These are phyloP conservation scores for Cyberlindnera americana DNA, from an alignment of 805 yeast genomes.

Conservation along the genomic window DNA sequence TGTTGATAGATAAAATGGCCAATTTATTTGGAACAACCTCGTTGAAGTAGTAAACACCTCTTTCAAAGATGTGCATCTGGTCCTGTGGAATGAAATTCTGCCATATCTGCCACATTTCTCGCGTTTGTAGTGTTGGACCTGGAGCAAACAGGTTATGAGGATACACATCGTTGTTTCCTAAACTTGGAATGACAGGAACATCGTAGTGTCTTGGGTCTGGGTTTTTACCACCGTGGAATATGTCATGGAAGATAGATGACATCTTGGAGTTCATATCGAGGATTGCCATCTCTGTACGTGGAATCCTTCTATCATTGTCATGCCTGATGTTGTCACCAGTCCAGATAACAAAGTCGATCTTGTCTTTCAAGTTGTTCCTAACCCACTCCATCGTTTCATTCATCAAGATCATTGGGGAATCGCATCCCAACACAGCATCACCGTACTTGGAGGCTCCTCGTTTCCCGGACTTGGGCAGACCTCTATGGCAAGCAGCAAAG, in stretches of 20 bases:
- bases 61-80: conserved; percentile 69
- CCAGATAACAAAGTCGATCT: conserved; percentile 85
- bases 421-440: conserved; percentile 75
- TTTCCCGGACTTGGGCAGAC: conserved; percentile 27
- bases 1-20: conserved; percentile 76
- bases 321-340: conserved; percentile 88
- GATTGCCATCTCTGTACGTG: conserved; percentile 71
- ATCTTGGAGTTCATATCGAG: conserved; percentile 63
- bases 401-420: conserved; percentile 62
- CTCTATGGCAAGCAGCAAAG: conserved; percentile 52
- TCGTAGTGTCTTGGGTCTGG: conserved; percentile 42
- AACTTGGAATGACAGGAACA: conserved; percentile 58
- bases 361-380: conserved; percentile 57
- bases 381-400: conserved; percentile 68
- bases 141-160: conserved; percentile 84
- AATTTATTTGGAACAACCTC: conserved; percentile 79
- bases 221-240: conserved; percentile 40
- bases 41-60: conserved; percentile 69
- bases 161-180: conserved; percentile 86
- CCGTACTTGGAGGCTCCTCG: conserved; percentile 66
- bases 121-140: conserved; percentile 85
- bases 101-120: conserved; percentile 77
- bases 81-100: conserved; percentile 67
- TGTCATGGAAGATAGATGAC: conserved; percentile 46
- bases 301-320: conserved; percentile 70